Evolutionary conservation across 2,329 filamentous ascomycete species (phyloP).

Genomic region (Venturia oleaginea): DNA sequence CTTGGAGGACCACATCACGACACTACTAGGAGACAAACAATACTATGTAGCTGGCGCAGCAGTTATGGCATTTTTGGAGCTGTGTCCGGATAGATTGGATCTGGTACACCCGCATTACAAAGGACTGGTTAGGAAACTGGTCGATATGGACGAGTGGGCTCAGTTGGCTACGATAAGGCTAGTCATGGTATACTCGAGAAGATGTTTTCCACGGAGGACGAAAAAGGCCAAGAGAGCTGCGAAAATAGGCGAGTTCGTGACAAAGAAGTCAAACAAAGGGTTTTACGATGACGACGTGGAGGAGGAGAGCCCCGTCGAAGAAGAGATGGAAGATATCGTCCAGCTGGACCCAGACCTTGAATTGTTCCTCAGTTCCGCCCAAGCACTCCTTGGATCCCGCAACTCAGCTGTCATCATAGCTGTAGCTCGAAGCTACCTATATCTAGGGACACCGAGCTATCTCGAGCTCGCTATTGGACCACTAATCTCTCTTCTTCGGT

Average conservation of each 20-base stretch:
- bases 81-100: conserved; percentile 81
- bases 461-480: conserved; percentile 70
- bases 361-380: conserved; percentile 69
- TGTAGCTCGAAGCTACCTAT: conserved; percentile 74
- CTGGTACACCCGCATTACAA: conserved; percentile 88
- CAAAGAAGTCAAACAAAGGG: conserved; percentile 42
- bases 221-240: conserved; percentile 35
- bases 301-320: conserved; percentile 31
- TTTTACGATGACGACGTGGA: conserved; percentile 68
- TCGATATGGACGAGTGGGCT: conserved; percentile 99
- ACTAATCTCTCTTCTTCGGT: conserved; percentile 73
- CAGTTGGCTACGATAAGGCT: conserved; percentile 76
- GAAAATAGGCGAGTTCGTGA: not conserved
- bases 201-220: conserved; percentile 70
- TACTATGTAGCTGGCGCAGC: conserved; percentile 96
- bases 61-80: conserved; percentile 76
- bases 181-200: conserved; percentile 75
- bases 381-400: conserved; percentile 79
- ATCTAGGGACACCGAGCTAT: conserved; percentile 67
- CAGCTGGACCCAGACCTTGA: conserved; percentile 74
- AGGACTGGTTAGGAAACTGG: conserved; percentile 73
- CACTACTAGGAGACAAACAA: conserved; percentile 77
- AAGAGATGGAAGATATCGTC: conserved; percentile 46
- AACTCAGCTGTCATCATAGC: conserved; percentile 89
- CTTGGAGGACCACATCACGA: conserved; percentile 70